Base-by-base conservation (phyloP, 23 red algal species). In the Gracilaria gracilis region DNA sequence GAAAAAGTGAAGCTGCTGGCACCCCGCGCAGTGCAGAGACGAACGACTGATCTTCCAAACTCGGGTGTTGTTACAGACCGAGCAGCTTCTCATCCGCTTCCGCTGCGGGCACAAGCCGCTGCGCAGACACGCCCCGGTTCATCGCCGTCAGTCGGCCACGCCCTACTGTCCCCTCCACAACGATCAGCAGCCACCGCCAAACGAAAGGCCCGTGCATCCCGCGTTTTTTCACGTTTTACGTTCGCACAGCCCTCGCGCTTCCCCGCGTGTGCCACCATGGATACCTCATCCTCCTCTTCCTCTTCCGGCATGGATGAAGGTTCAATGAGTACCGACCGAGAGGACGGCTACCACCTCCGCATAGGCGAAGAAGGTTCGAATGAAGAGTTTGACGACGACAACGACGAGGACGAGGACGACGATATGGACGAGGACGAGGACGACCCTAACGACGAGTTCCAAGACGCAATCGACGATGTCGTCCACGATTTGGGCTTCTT, bases 341-440 rank as follows among this genome's bases (percentile, higher is more conserved):
- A 83, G 51, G 62, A 74, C 37, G 89, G 35, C 24, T 80, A 64
- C 67, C 76, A 84, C 44, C 72, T 58, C 64, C 76, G 69, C 14
- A 58, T 49, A 19, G 89, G 69, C 24, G 62, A 83, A 47, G 89
- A 59, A 11, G 89, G 80, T 82, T 77, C 80, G 0, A 65, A 83
- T 19, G 79, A 83, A 24, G 79, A 84, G n/a, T 77, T 83, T 55
- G 79, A 83, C 50, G 78, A 92, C 67, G 89, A 92, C 19, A 78
- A 84, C 89, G 80, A 84, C 61, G 67, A 61, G 0, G 85, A 79
- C 21, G 44, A 67, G 5, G 85, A 79, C 29, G 85, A 92, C 67
- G 89, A 92, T 36, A 65, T 82, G 50, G 89, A 90, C 34, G 86
- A 92, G 25, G 89, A 92, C 17, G 89, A 92, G 28, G 79, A 71